Percentiles rank a stretch among this genome's conserved stretches.
Evolutionary conservation across 192 early-diverging fungal genomes (phyloP).

Genomic region (Borealophlyctis nickersoniae): DNA sequence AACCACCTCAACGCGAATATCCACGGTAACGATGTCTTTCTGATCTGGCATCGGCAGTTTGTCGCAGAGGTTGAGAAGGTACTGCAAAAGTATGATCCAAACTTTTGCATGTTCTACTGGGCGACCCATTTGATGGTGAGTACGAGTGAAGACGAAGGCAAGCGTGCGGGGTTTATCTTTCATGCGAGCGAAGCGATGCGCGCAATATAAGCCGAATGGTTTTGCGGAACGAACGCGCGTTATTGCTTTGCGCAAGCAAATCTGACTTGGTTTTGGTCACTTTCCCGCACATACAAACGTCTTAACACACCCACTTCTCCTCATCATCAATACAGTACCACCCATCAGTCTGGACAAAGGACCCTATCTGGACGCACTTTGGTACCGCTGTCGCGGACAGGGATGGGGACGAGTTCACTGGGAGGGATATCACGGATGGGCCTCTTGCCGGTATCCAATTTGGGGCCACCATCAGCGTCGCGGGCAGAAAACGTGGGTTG

Average conservation of each 20-base stretch:
- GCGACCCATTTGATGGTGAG: constrained; percentile 7
- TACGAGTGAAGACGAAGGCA: background rate
- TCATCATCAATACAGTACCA: background rate
- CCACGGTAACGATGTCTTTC: constrained; percentile 21
- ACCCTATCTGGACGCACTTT: constrained; percentile 13
- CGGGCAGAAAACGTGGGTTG: constrained; percentile 5
- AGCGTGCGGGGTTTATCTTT: background rate
- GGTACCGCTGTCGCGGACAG: constrained; percentile 3
- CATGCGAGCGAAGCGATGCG: no score
- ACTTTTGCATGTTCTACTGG: constrained; percentile 23
- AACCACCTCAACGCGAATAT: background rate
- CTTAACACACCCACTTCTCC: background rate
- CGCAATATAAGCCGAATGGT: no score
- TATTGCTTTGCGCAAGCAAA: no score
- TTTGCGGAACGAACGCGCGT: no score
- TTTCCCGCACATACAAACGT: background rate
- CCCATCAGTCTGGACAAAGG: constrained; percentile 4
- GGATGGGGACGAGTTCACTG: background rate
- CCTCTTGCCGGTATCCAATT: constrained; percentile 4
- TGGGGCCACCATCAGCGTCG: background rate
- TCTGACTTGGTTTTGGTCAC: no score
- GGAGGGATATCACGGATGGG: constrained; percentile 12
- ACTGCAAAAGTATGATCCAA: constrained; percentile 13
- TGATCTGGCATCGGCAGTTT: constrained; percentile 24
- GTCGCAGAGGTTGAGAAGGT: constrained; percentile 11